Percentiles rank a stretch among this genome's conserved stretches.
Evolutionary conservation across 306 rosid species (phyloP).

Genomic region (Alnus glutinosa): DNA sequence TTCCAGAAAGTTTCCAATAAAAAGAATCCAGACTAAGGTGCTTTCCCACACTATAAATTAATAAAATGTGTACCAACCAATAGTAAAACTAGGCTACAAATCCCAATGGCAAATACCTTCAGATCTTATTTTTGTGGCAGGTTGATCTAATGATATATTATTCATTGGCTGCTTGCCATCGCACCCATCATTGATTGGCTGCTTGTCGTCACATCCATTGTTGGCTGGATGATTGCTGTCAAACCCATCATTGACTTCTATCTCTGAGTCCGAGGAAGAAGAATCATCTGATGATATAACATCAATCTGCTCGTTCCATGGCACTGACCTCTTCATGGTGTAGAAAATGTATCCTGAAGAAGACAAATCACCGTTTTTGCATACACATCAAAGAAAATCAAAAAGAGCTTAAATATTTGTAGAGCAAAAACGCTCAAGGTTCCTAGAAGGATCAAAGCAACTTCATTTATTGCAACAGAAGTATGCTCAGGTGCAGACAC

Average conservation of each 20-base stretch:
- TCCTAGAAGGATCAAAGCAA: neutral
- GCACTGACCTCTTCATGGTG: constrained; percentile 60
- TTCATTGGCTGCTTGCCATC: constrained; percentile 25
- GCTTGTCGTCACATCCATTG: constrained; percentile 24
- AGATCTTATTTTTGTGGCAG: constrained; percentile 27
- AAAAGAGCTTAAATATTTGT: neutral
- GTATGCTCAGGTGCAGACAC: neutral
- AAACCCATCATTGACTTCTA: constrained; percentile 20
- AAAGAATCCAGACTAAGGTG: neutral
- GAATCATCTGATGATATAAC: constrained; percentile 51
- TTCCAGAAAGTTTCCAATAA: neutral
- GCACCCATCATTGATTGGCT: constrained; percentile 18
- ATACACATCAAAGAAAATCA: neutral
- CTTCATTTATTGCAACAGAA: neutral
- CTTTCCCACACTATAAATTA: neutral
- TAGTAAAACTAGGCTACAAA: neutral
- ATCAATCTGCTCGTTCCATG: constrained; percentile 53
- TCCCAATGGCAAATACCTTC: constrained; percentile 45
- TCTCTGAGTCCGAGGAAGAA: constrained; percentile 48
- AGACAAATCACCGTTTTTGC: neutral
- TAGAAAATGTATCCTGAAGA: constrained; percentile 20
- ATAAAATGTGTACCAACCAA: neutral
- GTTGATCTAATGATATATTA: constrained; percentile 8
- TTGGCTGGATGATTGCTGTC: constrained; percentile 22
- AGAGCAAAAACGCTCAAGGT: neutral